Base-by-base conservation (phyloP, 192 early-diverging fungal species). In the Podila epigama region DNA sequence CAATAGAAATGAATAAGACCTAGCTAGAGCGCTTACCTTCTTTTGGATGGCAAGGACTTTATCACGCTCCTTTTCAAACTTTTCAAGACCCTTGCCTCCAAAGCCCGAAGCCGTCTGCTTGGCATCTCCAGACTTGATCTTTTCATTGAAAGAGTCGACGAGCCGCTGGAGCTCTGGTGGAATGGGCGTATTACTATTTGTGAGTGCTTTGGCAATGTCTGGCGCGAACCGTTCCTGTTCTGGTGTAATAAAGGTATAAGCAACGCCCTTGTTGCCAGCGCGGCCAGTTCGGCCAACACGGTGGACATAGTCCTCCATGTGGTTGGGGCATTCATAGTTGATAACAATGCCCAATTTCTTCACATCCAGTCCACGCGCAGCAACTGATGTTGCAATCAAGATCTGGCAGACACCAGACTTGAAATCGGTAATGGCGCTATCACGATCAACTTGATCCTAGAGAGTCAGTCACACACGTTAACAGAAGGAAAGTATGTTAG, bases 261-360 rank as follows among this genome's bases (percentile, higher is more conserved):
- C 96, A 7, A 93, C 94, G 48, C 98, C 98, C 71, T 94, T 98
- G 79, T 97, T 96, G 53, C 98, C 98, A 0, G 98, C 98, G 50
- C 98, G 92, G 35, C 98, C 98, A 0, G 98, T 99, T 39, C 98
- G 87, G 7, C 98, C 98, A 18, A 97, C 95, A 44, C 98, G 95
- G 81, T 99, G 98, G 2, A 99, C 95, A 80, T 98, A 95, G 57
- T 99, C 98, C 65, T 99, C 98, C 89, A 96, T 93, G 58, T 99
- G 95, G 81, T 96, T 96, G 10, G 98, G 98, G 51, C 94, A 93
- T 64, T 99, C 98, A 65, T 93, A 98, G 79, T 99, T 99, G 53
- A 98, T 85, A 7, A 99, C 97, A 28, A 95, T 80, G 51, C 92
- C 96, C 2, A 98, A 82, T 13, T 95, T 89, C 63, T 97, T 97